A percentile compares a stretch with the other conserved stretches of the same genome.
phyloP scores from a whole-genome alignment of 2,329 filamentous ascomycete species.

The Epichloe sibirici region DNA sequence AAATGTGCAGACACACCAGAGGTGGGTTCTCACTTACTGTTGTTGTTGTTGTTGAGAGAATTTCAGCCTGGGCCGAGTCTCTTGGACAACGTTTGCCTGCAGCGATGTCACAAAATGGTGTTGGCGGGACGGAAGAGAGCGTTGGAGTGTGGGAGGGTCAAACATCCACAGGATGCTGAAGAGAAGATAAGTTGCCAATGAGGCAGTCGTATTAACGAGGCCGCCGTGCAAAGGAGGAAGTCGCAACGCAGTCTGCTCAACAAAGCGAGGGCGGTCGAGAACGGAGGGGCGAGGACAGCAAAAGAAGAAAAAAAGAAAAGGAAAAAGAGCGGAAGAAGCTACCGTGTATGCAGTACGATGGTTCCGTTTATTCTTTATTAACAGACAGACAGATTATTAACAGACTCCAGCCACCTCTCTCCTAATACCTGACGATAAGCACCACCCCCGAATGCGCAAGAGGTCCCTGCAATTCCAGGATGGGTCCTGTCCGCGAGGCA shows the following conservation, averaged over 20 bases:
- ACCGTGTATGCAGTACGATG: background rate
- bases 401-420: background rate
- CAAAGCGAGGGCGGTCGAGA: background rate
- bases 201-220: slow-evolving; percentile 2
- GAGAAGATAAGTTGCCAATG: background rate
- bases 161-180: slow-evolving; percentile 5
- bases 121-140: background rate
- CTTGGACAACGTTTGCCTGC: background rate
- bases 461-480: slow-evolving; percentile 2
- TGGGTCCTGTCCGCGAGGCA: background rate
- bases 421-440: background rate
- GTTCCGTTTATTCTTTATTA: background rate
- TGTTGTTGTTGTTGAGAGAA: background rate
- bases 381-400: background rate
- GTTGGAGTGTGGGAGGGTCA: background rate
- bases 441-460: background rate
- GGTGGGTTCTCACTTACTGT: background rate
- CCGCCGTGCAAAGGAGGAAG: slow-evolving; percentile 3
- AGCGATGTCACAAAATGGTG: background rate
- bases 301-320: background rate
- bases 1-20: background rate
- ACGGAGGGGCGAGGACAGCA: background rate
- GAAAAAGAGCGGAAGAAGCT: background rate
- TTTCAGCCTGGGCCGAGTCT: background rate
- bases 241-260: slow-evolving; percentile 5